These are phyloP conservation scores for Beta corolliflora DNA, from an alignment of 179 eudicot species.

Conservation along the genomic window DNA sequence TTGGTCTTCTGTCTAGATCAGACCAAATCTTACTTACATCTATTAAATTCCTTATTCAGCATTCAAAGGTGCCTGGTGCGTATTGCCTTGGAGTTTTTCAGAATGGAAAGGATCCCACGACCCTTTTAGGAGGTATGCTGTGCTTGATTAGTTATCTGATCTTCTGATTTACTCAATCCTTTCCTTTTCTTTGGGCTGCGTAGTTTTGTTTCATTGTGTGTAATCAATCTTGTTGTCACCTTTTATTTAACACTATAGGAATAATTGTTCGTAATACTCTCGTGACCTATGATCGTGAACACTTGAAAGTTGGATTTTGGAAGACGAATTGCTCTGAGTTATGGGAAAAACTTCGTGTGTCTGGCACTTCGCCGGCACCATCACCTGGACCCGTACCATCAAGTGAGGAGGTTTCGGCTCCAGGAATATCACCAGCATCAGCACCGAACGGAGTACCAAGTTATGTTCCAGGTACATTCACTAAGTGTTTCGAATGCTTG, in stretches of 20 bases:
- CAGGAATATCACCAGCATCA: conserved; percentile 43
- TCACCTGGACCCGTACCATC: conserved; percentile 27
- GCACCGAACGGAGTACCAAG: conserved; percentile 44
- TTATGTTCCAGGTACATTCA: conserved; percentile 51
- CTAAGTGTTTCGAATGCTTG: background rate
- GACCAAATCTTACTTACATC: conserved; percentile 19
- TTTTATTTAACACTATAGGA: conserved; percentile 43
- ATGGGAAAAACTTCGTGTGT: conserved; percentile 66
- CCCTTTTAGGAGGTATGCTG: conserved; percentile 86
- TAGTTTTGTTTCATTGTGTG: background rate
- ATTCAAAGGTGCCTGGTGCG: conserved; percentile 85
- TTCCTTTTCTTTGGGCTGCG: background rate
- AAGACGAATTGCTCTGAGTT: conserved; percentile 95
- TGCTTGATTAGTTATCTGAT: conserved; percentile 15
- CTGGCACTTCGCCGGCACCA: conserved; percentile 50
- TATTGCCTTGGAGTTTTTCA: conserved; percentile 92
- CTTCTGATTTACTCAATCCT: conserved; percentile 9
- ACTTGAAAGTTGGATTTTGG: conserved; percentile 89
- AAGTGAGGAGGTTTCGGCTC: conserved; percentile 35
- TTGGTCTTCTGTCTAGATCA: conserved; percentile 10
- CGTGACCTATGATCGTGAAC: conserved; percentile 87
- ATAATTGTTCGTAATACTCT: conserved; percentile 91
- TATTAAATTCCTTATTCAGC: conserved; percentile 44
- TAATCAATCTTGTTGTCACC: background rate
- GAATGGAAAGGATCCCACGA: conserved; percentile 93